Evolutionary conservation across 345 rosid species (phyloP), one percentile per base, ranked within the genome.

Genomic region (Lagerstroemia speciosa): DNA sequence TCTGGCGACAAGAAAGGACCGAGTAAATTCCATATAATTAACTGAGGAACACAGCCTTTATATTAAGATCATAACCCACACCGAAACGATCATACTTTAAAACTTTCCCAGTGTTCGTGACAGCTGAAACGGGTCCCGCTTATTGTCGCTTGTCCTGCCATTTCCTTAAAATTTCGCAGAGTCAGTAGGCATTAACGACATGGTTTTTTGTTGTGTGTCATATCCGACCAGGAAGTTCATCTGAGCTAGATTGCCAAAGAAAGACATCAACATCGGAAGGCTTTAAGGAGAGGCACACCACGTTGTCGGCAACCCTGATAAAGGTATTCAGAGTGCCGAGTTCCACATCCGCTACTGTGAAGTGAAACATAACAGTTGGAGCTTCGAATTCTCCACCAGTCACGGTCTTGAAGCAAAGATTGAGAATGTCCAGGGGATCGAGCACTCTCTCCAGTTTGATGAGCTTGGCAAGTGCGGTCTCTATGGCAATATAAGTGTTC

Each of bases 171-270:
- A 40, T 41, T 60, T 48, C 30, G 80, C n/a, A 76, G 87, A 88
- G 66, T 81, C 87, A 7, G 76, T 77, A 16, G 80, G 84, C 72
- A 33, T 75, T 68, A 85, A 88, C 33, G 83, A 84, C 19, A 85
- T 72, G 7, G 62, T 63, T 26, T 36, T 73, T 30, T 71, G 43
- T 62, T 43, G 63, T 31, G 76, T 79, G 64, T 88, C 93, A 66
- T 75, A 86, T 16, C 84, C 82, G 8, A 86, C 71, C 70, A 81
- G 40, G 32, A 64, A 80, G 43, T 88, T 33, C 81, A 72, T 75
- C 74, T 84, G 93, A 52, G 78, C 71, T 70, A 83, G n/a, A 71
- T 78, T 81, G 17, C 90, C 90, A 36, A 68, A 69, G 16, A 80
- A 75, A 37, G 78, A 37, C 30, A 76, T 22, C 5, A 10, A 3